phyloP scores from a whole-genome alignment of 805 yeast species.

The Lipomyces oligophaga region DNA sequence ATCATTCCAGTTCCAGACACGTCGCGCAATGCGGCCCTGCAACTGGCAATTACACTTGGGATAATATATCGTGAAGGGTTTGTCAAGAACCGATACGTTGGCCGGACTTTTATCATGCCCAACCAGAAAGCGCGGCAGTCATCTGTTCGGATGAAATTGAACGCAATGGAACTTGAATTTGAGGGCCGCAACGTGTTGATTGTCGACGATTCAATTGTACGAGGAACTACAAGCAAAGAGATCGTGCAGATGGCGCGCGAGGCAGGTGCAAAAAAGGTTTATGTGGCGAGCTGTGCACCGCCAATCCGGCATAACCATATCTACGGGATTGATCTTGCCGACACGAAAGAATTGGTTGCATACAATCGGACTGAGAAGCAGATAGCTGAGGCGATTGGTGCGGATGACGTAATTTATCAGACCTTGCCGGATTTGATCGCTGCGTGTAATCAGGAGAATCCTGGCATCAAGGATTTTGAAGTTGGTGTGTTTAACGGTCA shows the following conservation, averaged over 20 bases:
- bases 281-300: conserved; percentile 95
- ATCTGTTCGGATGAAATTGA: conserved; percentile 87
- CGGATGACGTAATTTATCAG: conserved; percentile 89
- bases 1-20: conserved; percentile 98
- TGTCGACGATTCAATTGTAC: conserved; percentile 94
- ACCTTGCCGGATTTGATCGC: conserved; percentile 73
- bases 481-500: conserved; percentile 95
- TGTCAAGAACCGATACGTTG: conserved; percentile 93
- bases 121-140: conserved; percentile 92
- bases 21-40: conserved; percentile 90
- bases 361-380: conserved; percentile 70
- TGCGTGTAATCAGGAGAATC: conserved; percentile 52
- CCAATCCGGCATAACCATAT: conserved; percentile 95
- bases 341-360: conserved; percentile 89
- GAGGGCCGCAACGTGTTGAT: conserved; percentile 76
- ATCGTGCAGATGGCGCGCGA: conserved; percentile 98
- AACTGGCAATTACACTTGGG: conserved; percentile 77
- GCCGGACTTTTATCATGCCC: conserved; percentile 98
- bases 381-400: conserved; percentile 74
- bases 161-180: conserved; percentile 94
- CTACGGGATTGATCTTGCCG: conserved; percentile 96
- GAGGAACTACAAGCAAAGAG: conserved; percentile 96
- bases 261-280: conserved; percentile 95
- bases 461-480: conserved; percentile 63
- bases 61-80: conserved; percentile 94